phyloP scores from a whole-genome alignment of 2,329 filamentous ascomycete genomes.

The Aspergillus versicolor region DNA sequence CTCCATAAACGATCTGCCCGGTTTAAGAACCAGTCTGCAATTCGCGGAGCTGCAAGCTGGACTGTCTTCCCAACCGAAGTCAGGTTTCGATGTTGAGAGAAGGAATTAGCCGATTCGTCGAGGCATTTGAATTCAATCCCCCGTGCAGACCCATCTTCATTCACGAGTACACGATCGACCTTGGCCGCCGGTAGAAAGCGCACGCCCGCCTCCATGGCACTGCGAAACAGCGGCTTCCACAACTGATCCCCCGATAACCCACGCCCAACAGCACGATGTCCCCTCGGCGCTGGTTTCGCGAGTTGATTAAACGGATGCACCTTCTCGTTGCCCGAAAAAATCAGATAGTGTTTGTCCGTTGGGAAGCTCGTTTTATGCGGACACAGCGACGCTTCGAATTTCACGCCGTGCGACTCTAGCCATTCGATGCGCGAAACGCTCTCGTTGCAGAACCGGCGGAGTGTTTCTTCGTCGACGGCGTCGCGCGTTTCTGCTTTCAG shows the following conservation, averaged over 20 bases:
- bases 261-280: neutral
- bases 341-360: neutral
- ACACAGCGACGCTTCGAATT: neutral
- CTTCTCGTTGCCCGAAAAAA: neutral
- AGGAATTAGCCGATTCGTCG: neutral
- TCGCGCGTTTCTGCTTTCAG: neutral
- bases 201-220: neutral
- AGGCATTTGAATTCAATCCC: neutral
- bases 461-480: neutral
- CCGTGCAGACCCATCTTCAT: neutral
- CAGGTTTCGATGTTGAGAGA: neutral
- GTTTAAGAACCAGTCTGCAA: neutral
- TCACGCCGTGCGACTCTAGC: neutral
- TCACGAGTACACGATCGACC: neutral
- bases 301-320: neutral
- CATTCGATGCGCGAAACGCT: neutral
- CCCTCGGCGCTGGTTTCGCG: neutral
- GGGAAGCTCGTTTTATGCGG: neutral
- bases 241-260: neutral
- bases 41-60: neutral
- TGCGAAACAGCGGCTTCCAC: neutral
- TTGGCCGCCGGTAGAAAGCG: neutral
- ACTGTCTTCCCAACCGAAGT: neutral
- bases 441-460: neutral
- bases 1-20: neutral